Base-by-base conservation (phyloP, 495 filamentous ascomycete genomes). In the Aspergillus haitiensis region DNA sequence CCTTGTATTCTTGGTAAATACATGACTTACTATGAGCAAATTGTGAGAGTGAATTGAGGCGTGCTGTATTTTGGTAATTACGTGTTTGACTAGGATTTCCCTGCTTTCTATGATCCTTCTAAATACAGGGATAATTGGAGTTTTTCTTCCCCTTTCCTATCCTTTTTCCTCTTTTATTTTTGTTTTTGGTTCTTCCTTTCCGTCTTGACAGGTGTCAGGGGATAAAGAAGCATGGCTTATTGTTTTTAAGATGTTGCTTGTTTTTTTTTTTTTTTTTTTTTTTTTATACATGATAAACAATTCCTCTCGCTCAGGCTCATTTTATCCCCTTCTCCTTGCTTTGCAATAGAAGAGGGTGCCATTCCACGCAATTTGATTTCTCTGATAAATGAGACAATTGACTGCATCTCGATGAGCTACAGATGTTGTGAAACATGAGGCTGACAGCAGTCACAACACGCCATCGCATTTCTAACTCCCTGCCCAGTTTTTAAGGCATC, bases 361-460 rank as follows among this genome's bases (percentile, higher is more conserved):
- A 47, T 46, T 16, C 9, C 2, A 47, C 21, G 44, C 16, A 27
- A 8, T 21, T 34, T 51, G 8, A 13, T 34, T 34, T 12, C 21
- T 34, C 21, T 51, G 34, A 47, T 33, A 33, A 48, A 51, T 51
- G 12, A 51, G 27, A 34, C 21, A 34, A 51, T 34, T 9, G 32
- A 18, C 32, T 6, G 27, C 34, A 12, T 31, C 34, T 32, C 5
- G 11, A 27, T 27, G 1, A 51, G 21, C 7, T 15, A 16, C 52
- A 32, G 10, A 56, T 56, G 53, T 13, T 35, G 53, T 56, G 53
- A 35, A 56, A 56, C 53, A 46, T 56, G 27, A 45, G 27, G 36
- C 39, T 47, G 53, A 32, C 15, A 27, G 21, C 21, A 27, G 21
- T 27, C 21, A 27, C 21, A 31, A 51, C 21, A 34, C 21, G 2